phyloP scores from a whole-genome alignment of 1,139 yeast genomes.

The Ogataea hybrid region DNA sequence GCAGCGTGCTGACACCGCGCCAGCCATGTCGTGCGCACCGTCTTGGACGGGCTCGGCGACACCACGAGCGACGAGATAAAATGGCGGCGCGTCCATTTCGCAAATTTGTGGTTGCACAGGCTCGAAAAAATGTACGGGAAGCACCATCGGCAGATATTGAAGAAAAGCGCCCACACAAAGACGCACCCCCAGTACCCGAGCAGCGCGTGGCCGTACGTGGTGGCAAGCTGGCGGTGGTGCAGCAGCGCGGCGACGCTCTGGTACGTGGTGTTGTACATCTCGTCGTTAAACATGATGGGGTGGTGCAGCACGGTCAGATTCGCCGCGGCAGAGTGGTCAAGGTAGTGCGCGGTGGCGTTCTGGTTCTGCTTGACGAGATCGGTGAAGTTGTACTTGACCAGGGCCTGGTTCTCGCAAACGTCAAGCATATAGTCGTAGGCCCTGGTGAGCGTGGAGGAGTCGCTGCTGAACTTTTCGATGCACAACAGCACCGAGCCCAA shows the following conservation, averaged over 20 bases:
- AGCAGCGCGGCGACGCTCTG: constrained; percentile 29
- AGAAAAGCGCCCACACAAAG: constrained; percentile 20
- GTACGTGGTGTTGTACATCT: constrained; percentile 24
- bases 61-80: constrained; percentile 32
- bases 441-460: constrained; percentile 27
- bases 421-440: constrained; percentile 33
- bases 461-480: constrained; percentile 29
- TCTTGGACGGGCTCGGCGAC: constrained; percentile 7
- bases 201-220: constrained; percentile 30
- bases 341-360: constrained; percentile 26
- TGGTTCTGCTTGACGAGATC: constrained; percentile 28
- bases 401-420: constrained; percentile 33
- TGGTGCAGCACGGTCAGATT: constrained; percentile 19
- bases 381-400: constrained; percentile 25
- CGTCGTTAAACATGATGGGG: constrained; percentile 26
- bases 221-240: constrained; percentile 29
- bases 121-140: constrained; percentile 28
- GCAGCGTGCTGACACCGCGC: background rate
- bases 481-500: constrained; percentile 35
- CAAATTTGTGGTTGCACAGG: constrained; percentile 19
- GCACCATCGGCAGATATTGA: constrained; percentile 33
- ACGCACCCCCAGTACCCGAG: constrained; percentile 32
- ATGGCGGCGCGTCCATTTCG: constrained; percentile 31
- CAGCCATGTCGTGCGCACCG: background rate
- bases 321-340: constrained; percentile 15